phyloP scores from a whole-genome alignment of 1,284 basidiomycete genomes.

The Amylostereum areolatum region DNA sequence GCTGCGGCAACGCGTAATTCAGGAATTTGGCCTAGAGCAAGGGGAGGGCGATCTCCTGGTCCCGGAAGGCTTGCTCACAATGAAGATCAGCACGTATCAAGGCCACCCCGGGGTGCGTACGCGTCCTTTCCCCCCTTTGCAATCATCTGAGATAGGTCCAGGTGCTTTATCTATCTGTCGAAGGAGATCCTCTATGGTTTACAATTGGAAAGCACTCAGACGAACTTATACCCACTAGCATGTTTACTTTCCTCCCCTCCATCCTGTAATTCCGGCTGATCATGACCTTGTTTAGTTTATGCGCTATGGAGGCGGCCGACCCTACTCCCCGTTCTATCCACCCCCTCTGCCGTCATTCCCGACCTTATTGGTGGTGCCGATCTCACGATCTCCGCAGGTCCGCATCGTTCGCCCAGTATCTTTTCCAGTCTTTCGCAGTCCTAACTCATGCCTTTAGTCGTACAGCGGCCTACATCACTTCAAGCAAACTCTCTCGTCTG shows the following conservation, averaged over 20 bases:
- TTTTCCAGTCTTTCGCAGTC: constrained; percentile 2
- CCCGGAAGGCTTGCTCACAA: constrained; percentile 63
- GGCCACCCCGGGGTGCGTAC: constrained; percentile 56
- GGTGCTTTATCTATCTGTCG: constrained; percentile 59
- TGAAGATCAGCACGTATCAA: constrained; percentile 60
- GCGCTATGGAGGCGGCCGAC: constrained; percentile 68
- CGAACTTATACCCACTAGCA: constrained; percentile 67
- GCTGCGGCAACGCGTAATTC: constrained; percentile 52
- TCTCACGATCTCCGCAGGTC: constrained; percentile 77
- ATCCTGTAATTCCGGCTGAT: neutral
- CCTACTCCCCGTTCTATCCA: constrained; percentile 60
- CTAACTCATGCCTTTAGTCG: constrained; percentile 5
- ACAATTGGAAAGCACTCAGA: constrained; percentile 61
- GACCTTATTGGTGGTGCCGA: constrained; percentile 67
- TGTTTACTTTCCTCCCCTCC: constrained; percentile 1
- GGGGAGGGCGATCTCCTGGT: constrained; percentile 58
- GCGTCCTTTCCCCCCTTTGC: neutral
- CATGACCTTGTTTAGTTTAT: constrained; percentile 38
- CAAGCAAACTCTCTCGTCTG: constrained; percentile 49
- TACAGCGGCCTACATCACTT: constrained; percentile 50
- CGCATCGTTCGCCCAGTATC: constrained; percentile 25
- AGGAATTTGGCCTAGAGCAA: constrained; percentile 38
- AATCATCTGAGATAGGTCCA: constrained; percentile 19
- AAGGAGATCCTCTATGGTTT: constrained; percentile 82
- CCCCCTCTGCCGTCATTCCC: constrained; percentile 58